These are phyloP conservation scores for Lichtheimia ramosa DNA, from an alignment of 371 early-diverging fungal species.

Conservation along the genomic window DNA sequence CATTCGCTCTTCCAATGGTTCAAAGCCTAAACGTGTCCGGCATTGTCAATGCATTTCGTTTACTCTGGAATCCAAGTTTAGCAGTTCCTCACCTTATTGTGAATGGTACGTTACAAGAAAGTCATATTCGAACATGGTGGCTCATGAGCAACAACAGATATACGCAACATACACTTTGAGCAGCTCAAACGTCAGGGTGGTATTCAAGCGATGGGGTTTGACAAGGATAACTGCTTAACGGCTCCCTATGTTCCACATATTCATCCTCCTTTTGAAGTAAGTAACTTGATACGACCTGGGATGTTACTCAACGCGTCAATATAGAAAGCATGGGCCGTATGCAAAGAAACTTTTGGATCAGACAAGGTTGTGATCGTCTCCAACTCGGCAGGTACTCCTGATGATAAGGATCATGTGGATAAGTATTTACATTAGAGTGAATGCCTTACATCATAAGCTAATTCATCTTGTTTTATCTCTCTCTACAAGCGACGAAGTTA, in stretches of 20 bases:
- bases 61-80: constrained; percentile 62
- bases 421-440: constrained; percentile 10
- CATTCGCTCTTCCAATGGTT: constrained; percentile 46
- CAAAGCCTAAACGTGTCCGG: constrained; percentile 70
- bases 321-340: constrained; percentile 69
- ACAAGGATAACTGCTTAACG: constrained; percentile 95
- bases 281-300: not conserved
- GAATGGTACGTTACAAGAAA: constrained; percentile 44
- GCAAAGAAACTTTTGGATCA: constrained; percentile 61
- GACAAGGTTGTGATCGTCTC: constrained; percentile 81
- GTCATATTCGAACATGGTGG: not conserved
- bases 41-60: constrained; percentile 53
- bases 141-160: constrained; percentile 42
- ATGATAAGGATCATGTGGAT: constrained; percentile 67
- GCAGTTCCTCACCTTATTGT: constrained; percentile 77
- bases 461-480: not conserved
- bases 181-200: constrained; percentile 55
- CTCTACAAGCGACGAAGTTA: constrained; percentile 41
- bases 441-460: too few relatives aligned
- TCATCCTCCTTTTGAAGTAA: constrained; percentile 71
- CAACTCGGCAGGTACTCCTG: constrained; percentile 90
- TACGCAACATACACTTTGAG: constrained; percentile 67
- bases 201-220: constrained; percentile 76
- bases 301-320: not conserved
- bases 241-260: constrained; percentile 76